Conservation (phyloP, 305 asterid genomes). For the Fraxinus ornus region DNA sequence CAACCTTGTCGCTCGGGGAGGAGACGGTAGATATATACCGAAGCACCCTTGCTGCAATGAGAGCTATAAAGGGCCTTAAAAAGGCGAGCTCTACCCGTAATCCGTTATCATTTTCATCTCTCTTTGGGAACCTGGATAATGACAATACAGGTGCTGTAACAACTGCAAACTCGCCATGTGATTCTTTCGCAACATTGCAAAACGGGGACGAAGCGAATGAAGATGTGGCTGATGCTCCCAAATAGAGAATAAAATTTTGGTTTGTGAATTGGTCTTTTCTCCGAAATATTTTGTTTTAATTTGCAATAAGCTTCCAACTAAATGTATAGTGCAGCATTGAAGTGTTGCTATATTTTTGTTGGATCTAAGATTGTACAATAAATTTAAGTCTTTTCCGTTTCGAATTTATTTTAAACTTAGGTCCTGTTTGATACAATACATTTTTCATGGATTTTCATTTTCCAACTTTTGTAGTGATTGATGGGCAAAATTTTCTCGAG, state of each 20-base stretch:
- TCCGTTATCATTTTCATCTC: slow-evolving; percentile 76
- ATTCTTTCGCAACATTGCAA: slow-evolving; percentile 32
- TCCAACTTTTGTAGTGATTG: too few relatives aligned
- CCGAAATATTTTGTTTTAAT: slow-evolving; percentile 6
- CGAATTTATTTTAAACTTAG: neutral
- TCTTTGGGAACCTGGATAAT: slow-evolving; percentile 62
- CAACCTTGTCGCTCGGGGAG: slow-evolving; percentile 50
- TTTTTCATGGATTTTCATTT: too few relatives aligned
- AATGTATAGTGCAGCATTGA: neutral
- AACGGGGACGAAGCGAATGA: slow-evolving; percentile 44
- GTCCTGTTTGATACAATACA: too few relatives aligned
- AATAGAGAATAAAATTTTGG: slow-evolving; percentile 31
- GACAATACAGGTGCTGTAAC: slow-evolving; percentile 75
- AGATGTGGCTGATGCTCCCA: slow-evolving; percentile 35
- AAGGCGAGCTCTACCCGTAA: slow-evolving; percentile 89
- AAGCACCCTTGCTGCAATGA: slow-evolving; percentile 86
- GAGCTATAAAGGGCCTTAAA: slow-evolving; percentile 79
- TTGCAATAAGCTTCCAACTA: slow-evolving; percentile 29
- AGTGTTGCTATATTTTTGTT: neutral
- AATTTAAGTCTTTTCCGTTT: neutral
- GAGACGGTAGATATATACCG: slow-evolving; percentile 70
- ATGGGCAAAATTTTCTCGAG: too few relatives aligned
- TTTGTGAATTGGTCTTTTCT: neutral
- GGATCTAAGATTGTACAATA: neutral
- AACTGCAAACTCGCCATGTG: slow-evolving; percentile 61